Conservation (phyloP, 371 early-diverging fungal species). For the Rhizopus sp. region DNA sequence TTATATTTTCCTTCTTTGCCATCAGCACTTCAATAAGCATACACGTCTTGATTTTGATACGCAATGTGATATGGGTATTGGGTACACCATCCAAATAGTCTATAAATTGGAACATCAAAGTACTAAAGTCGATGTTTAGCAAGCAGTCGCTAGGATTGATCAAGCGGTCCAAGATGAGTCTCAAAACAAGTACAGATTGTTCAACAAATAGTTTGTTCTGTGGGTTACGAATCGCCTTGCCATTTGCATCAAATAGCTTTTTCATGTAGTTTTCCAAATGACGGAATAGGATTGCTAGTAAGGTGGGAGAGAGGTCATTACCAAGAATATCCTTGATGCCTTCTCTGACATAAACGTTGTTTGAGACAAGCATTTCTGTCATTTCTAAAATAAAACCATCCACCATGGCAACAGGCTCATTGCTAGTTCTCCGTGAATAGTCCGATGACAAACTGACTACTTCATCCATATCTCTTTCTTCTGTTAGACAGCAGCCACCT, state of each 20-base stretch:
- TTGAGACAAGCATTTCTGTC: slow-evolving; percentile 78
- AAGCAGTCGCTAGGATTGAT: slow-evolving; percentile 66
- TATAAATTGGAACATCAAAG: slow-evolving; percentile 72
- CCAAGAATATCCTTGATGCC: slow-evolving; percentile 87
- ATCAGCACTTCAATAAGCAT: slow-evolving; percentile 80
- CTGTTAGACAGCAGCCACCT: slow-evolving; percentile 60
- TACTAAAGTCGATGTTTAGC: slow-evolving; percentile 83
- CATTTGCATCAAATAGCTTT: slow-evolving; percentile 69
- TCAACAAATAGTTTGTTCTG: slow-evolving; percentile 85
- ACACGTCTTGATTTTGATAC: slow-evolving; percentile 86
- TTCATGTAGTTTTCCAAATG: slow-evolving; percentile 70
- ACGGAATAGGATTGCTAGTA: slow-evolving; percentile 78
- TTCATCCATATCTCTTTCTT: slow-evolving; percentile 8
- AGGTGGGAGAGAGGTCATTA: slow-evolving; percentile 75
- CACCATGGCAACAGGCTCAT: slow-evolving; percentile 53
- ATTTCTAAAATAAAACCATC: slow-evolving; percentile 82
- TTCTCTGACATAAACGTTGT: slow-evolving; percentile 87
- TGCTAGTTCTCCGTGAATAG: slow-evolving; percentile 22
- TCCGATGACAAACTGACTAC: slow-evolving; percentile 3
- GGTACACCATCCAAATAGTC: slow-evolving; percentile 77
- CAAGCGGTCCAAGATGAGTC: slow-evolving; percentile 79
- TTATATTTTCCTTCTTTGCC: slow-evolving; percentile 77
- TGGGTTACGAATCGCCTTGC: slow-evolving; percentile 72
- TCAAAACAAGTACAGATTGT: slow-evolving; percentile 81
- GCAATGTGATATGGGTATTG: slow-evolving; percentile 57